These are phyloP conservation scores for Ramaria rubella DNA, from an alignment of 768 basidiomycete genomes.

Conservation along the genomic window DNA sequence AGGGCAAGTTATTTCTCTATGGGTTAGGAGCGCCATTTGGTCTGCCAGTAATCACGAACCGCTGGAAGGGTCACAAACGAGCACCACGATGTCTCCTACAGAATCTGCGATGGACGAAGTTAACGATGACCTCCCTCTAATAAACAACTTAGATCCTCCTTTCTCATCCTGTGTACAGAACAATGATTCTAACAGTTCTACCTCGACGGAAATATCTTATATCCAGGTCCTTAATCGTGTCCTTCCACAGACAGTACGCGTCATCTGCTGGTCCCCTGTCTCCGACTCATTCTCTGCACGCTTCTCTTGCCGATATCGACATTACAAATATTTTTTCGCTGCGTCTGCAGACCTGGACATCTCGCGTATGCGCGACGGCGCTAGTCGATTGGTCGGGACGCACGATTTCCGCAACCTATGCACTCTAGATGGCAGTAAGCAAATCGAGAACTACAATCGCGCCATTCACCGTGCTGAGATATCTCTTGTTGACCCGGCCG, in stretches of 20 bases:
- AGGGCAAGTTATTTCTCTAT: constrained; percentile 88
- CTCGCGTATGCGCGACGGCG: constrained; percentile 67
- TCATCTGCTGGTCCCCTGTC: constrained; percentile 93
- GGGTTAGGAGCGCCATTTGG: constrained; percentile 69
- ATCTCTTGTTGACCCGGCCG: constrained; percentile 31
- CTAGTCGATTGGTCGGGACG: constrained; percentile 65
- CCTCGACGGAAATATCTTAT: constrained; percentile 61
- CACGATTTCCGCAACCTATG: constrained; percentile 97
- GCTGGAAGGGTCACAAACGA: neutral
- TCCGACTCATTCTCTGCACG: constrained; percentile 74
- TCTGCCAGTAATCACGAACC: neutral
- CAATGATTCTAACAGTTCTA: constrained; percentile 1
- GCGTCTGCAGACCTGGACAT: constrained; percentile 60
- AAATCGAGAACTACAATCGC: constrained; percentile 74
- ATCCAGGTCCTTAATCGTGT: constrained; percentile 75
- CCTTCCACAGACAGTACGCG: constrained; percentile 82
- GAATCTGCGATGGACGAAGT: neutral
- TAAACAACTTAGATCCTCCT: constrained; percentile 12
- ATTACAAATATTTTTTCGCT: constrained; percentile 96
- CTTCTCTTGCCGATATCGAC: constrained; percentile 77
- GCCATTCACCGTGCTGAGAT: constrained; percentile 64
- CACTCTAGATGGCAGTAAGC: constrained; percentile 88
- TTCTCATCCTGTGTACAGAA: constrained; percentile 17
- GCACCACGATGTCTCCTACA: neutral
- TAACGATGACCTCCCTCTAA: constrained; percentile 10